These are phyloP conservation scores for Lojkania enalia DNA, from an alignment of 2,329 filamentous ascomycete species.

Conservation along the genomic window DNA sequence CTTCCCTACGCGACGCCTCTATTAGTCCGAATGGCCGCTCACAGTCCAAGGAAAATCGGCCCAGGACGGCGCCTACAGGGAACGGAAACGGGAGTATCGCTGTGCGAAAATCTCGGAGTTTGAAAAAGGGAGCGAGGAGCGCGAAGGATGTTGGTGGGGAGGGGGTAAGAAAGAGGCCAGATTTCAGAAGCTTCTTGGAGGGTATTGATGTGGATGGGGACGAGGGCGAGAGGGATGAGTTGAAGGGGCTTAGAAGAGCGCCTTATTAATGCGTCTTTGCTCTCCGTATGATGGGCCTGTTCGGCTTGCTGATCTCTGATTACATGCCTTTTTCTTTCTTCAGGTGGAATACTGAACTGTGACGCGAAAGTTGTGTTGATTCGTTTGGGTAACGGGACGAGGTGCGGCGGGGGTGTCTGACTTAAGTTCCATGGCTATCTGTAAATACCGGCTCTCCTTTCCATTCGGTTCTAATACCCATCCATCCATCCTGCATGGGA, in stretches of 20 bases:
- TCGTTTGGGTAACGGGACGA: no score
- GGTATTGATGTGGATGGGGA: slow-evolving; percentile 39
- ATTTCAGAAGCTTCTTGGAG: slow-evolving; percentile 39
- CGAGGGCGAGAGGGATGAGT: slow-evolving; percentile 22
- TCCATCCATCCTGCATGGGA: no score
- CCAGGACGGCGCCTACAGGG: slow-evolving; percentile 26
- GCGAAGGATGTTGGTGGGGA: slow-evolving; percentile 3
- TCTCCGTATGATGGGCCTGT: no score
- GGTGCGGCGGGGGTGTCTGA: no score
- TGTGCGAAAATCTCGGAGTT: slow-evolving; percentile 28
- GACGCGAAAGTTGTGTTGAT: no score
- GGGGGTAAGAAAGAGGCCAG: slow-evolving; percentile 21
- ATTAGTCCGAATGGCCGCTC: slow-evolving; percentile 7
- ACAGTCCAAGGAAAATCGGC: slow-evolving; percentile 9
- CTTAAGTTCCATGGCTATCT: no score
- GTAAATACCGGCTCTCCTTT: no score
- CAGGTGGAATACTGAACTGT: no score
- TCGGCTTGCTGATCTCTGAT: no score
- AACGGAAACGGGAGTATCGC: slow-evolving; percentile 13
- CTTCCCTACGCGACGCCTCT: slow-evolving; percentile 27
- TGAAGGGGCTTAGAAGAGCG: background rate
- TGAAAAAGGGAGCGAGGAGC: slow-evolving; percentile 23
- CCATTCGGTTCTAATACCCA: no score
- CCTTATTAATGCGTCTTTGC: no score
- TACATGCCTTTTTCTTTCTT: no score